Base-by-base conservation (phyloP, 352 stramenopile genomes). In the Globisporangium heterothallicum region DNA sequence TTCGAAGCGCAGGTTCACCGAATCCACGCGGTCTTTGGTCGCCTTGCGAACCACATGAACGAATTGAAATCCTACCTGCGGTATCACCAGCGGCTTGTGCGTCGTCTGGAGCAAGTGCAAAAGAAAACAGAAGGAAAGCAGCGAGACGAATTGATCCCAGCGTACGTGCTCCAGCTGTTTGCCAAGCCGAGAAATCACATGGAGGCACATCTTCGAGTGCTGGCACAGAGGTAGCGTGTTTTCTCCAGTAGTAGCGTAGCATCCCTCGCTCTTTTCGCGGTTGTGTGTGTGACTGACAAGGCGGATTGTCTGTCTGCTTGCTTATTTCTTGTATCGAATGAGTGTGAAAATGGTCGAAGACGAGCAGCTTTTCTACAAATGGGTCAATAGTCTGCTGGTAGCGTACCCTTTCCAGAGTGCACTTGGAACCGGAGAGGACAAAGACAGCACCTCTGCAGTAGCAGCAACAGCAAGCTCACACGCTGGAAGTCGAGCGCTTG, bases 321-420 rank as follows among this genome's bases (percentile, higher is more conserved):
- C 14, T 18, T 45, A 19, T 27, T 16, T 35, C 21, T 8, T n/a
- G 26, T 25, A 19, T n/a, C 40, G 47, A n/a, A n/a, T 21, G 41
- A 81, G 68, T 26, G 32, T 88, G 6, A 62, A 85, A 50, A 76
- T 86, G 64, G 44, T 77, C 14, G 65, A 82, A 34, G 64, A 88
- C 26, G 72, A 88, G 56, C 64, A 68, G 32, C 47, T 78, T 8
- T 85, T 87, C 14, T 86, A 85, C 67, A 86, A 88, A 58, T 86
- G 74, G 77, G 66, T 85, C 47, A 86, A 88, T 41, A 57, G 74
- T 12, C 45, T 88, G 16, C 57, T 86, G 6, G 47, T 66, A 3
- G 14, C 42, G 24, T 51, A 57, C 8, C 19, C 40, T n/a, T 40
- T 41, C 16, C 19, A 24, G 29, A 38, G 42, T 6, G 22, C n/a